Base-by-base conservation (phyloP, 116 monocot species). In the Cymodocea nodosa region DNA sequence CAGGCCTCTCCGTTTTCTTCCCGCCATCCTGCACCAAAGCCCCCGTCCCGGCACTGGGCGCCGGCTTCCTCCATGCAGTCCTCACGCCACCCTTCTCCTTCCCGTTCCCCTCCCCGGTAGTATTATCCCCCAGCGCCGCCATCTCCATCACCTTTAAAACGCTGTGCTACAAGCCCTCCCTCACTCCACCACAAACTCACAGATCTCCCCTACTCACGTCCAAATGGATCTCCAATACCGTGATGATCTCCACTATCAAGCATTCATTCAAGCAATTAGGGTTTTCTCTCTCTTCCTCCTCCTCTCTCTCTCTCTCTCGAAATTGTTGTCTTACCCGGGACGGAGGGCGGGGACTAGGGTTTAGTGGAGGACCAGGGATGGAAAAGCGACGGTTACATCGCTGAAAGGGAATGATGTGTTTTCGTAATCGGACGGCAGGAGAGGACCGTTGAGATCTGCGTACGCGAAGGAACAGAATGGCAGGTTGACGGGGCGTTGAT, bases 11-110 rank as follows among this genome's bases (percentile, higher is more conserved):
- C 62, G n/a, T 49, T 64, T 14, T 35, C 35, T 15, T 53, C 51
- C 35, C 37, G 39, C 11, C 53, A 50, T 35, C 55, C 20, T 52
- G 17, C 15, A 17, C 19, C 10, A 13, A 61, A 2, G 53, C 35
- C 20, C 22, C 48, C n/a, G 23, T 40, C 12, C 61, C 35, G 2
- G 64, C 14, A 49, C 44, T 17, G 23, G 64, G n/a, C 37, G 44
- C 34, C 22, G 63, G 67, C 51, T 76, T 76, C 63, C 56, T 70
- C 76, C 73, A 78, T 0, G 59, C 77, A 6, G 66, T 71, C 54
- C 59, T 71, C 53, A 50, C 36, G 49, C 22, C 64, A 3, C 70
- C 70, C 18, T 56, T 56, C 0, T 56, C 75, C 59, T 50, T 70
- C 60, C 24, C 54, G 70, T 51, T 60, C 60, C 35, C 58, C 56